Evolutionary conservation across 257 asterid genomes (phyloP).

Genomic region (Gynochthodes officinalis): DNA sequence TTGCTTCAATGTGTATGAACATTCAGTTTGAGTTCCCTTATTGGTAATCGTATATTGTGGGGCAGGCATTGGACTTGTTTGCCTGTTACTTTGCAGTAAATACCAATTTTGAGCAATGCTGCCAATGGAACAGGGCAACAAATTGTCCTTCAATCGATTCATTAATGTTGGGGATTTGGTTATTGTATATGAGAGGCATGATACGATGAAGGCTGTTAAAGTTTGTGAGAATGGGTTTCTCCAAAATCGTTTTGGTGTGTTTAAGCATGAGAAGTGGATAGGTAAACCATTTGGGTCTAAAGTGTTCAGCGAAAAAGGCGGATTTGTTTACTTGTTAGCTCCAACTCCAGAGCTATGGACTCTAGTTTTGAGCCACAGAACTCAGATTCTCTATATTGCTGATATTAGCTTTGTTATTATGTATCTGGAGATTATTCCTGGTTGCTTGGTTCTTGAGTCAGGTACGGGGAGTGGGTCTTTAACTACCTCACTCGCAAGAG

Average conservation of each 20-base stretch:
- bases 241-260: slow-evolving; percentile 84
- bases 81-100: neutral
- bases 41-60: neutral
- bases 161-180: slow-evolving; percentile 75
- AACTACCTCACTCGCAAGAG: slow-evolving; percentile 85
- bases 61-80: neutral
- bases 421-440: slow-evolving; percentile 89
- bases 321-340: slow-evolving; percentile 75
- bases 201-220: slow-evolving; percentile 74
- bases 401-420: slow-evolving; percentile 86
- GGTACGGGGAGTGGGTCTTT: slow-evolving; percentile 98
- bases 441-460: slow-evolving; percentile 88
- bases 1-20: neutral
- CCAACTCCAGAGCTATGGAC: slow-evolving; percentile 99
- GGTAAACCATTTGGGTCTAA: slow-evolving; percentile 92
- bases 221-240: slow-evolving; percentile 55
- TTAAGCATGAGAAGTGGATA: slow-evolving; percentile 88
- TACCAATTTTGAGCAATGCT: slow-evolving; percentile 26
- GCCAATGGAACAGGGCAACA: slow-evolving; percentile 40
- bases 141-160: slow-evolving; percentile 54
- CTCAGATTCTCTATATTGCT: slow-evolving; percentile 91
- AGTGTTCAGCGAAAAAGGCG: slow-evolving; percentile 72
- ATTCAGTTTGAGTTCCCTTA: neutral
- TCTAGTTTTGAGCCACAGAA: slow-evolving; percentile 89
- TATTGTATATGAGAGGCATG: slow-evolving; percentile 75